phyloP scores from a whole-genome alignment of 2,329 filamentous ascomycete species.

The Ophiostoma sp. region DNA sequence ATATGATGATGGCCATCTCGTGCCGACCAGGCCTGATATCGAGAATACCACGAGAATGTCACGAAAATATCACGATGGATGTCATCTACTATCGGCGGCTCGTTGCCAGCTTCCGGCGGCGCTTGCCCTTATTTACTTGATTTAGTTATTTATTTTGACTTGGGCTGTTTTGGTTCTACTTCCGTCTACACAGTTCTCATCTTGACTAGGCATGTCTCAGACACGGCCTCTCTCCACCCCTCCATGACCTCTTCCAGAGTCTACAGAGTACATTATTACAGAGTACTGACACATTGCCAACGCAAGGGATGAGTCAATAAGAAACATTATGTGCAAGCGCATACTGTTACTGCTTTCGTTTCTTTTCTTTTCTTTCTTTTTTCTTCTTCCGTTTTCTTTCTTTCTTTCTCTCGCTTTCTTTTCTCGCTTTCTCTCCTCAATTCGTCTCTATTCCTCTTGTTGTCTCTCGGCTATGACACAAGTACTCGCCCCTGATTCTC shows the following conservation, averaged over 20 bases:
- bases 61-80: no score
- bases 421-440: neutral
- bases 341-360: neutral
- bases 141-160: neutral
- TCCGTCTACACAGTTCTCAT: neutral
- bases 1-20: no score
- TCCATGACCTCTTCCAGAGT: neutral
- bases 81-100: neutral
- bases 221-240: neutral
- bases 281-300: neutral
- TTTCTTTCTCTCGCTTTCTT: neutral
- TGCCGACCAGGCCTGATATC: no score
- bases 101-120: neutral
- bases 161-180: neutral
- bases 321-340: neutral
- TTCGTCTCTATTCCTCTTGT: no score
- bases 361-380: neutral
- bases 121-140: neutral
- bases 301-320: conserved; percentile 1
- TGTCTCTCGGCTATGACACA: no score
- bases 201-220: conserved; percentile 3
- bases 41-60: neutral
- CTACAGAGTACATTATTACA: no score
- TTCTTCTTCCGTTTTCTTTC: neutral
- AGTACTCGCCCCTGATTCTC: no score